Percentiles rank a stretch among this genome's conserved stretches.
These are phyloP conservation scores for Penicillium macrosclerotiorum DNA, from an alignment of 495 filamentous ascomycete species.

Conservation along the genomic window DNA sequence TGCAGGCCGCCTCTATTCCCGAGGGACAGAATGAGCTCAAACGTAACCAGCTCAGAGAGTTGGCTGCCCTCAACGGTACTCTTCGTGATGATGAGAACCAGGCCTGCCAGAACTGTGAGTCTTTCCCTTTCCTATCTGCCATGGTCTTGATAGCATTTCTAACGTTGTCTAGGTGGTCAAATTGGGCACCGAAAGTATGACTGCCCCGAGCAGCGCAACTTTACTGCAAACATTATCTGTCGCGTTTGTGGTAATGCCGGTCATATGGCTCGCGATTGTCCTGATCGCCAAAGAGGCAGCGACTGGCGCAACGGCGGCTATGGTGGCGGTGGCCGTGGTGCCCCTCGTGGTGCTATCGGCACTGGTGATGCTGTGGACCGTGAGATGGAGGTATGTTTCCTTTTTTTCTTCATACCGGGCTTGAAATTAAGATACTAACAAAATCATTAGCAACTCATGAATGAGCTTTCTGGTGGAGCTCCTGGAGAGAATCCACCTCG, in stretches of 20 bases:
- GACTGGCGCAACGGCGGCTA: conserved; percentile 79
- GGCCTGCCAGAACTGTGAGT: conserved; percentile 95
- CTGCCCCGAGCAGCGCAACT: conserved; percentile 96
- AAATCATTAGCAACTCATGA: conserved; percentile 80
- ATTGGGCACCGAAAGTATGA: conserved; percentile 99
- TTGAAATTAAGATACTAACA: conserved; percentile 30
- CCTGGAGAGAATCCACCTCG: conserved; percentile 64
- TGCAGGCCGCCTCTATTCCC: conserved; percentile 91
- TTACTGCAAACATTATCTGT: conserved; percentile 98
- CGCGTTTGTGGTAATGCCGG: conserved; percentile 95
- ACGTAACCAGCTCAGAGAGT: conserved; percentile 94
- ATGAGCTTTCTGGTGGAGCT: conserved; percentile 85
- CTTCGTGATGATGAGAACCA: conserved; percentile 98
- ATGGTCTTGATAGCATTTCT: conserved; percentile 1
- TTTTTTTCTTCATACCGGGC: background rate
- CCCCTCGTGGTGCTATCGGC: conserved; percentile 65
- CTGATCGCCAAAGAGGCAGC: conserved; percentile 82
- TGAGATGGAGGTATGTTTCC: conserved; percentile 80
- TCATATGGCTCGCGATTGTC: conserved; percentile 92
- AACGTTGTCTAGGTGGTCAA: conserved; percentile 64
- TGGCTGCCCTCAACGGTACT: conserved; percentile 96
- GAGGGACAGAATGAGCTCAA: conserved; percentile 98
- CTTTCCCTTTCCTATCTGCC: background rate
- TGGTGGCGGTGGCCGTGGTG: conserved; percentile 33
- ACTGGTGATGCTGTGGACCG: conserved; percentile 84